phyloP scores from a whole-genome alignment of 2,329 filamentous ascomycete species.

The Aspergillus nomiae region DNA sequence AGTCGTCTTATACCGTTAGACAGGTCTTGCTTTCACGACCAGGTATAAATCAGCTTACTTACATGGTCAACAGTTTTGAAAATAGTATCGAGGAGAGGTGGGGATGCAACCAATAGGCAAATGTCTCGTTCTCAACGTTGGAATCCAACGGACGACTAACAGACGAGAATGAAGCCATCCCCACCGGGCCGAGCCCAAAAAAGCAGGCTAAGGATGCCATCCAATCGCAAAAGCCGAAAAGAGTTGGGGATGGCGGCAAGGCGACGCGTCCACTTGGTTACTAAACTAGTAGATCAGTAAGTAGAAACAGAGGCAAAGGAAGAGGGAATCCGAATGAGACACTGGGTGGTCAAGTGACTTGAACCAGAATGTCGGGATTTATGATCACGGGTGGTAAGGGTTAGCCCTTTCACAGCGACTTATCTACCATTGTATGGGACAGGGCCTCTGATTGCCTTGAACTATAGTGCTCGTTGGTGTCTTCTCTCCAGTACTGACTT shows the following conservation, averaged over 20 bases:
- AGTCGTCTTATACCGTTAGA: background rate
- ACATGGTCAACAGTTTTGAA: background rate
- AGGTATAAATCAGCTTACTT: background rate
- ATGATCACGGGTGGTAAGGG: background rate
- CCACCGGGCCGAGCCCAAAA: constrained; percentile 2
- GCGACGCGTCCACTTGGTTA: background rate
- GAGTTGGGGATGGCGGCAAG: background rate
- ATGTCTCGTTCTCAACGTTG: background rate
- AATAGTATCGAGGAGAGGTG: background rate
- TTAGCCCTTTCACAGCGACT: background rate
- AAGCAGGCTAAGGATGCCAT: background rate
- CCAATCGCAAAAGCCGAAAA: background rate
- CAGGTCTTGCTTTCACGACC: background rate
- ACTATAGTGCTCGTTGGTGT: background rate
- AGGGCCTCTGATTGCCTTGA: background rate
- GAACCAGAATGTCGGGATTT: background rate
- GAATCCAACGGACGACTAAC: background rate
- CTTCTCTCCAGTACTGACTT: background rate
- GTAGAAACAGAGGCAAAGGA: background rate
- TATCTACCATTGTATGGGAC: background rate
- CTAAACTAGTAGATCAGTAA: background rate
- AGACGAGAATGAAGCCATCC: background rate
- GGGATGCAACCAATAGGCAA: background rate
- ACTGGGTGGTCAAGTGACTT: background rate
- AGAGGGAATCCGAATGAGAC: background rate